phyloP scores from a whole-genome alignment of 352 stramenopile genomes.

The Plasmopara viticola region DNA sequence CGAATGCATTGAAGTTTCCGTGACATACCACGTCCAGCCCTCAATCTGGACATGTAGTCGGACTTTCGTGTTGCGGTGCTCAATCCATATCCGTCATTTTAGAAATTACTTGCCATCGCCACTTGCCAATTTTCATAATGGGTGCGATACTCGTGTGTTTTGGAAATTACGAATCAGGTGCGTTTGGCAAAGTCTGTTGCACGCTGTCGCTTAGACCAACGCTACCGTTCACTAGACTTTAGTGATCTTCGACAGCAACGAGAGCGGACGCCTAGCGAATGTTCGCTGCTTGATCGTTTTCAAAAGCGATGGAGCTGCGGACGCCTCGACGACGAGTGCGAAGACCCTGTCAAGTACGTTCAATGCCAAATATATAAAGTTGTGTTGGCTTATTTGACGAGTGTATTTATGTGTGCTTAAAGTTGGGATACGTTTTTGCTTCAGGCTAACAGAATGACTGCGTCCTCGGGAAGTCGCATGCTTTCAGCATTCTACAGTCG shows the following conservation, averaged over 20 bases:
- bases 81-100: constrained; percentile 6
- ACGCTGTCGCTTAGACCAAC: neutral
- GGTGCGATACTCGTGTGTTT: constrained; percentile 56
- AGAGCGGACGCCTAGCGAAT: constrained; percentile 12
- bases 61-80: neutral
- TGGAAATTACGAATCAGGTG: constrained; percentile 17
- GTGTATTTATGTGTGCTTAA: constrained; percentile 13
- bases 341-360: constrained; percentile 26
- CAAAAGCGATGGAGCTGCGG: constrained; percentile 43
- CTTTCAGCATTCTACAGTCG: constrained; percentile 79
- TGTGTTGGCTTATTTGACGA: constrained; percentile 7
- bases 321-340: constrained; percentile 13
- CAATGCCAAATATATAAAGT: neutral
- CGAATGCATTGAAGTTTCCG: constrained; percentile 11
- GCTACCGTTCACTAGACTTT: constrained; percentile 3
- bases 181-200: neutral
- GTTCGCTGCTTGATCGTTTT: constrained; percentile 46
- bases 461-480: constrained; percentile 64
- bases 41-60: constrained; percentile 16
- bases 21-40: constrained; percentile 14
- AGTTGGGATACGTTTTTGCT: constrained; percentile 40
- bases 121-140: constrained; percentile 32
- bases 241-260: constrained; percentile 10
- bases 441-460: constrained; percentile 35
- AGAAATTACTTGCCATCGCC: constrained; percentile 7